Base-by-base conservation (phyloP, 805 yeast genomes). In the Barnettozyma vustinii region DNA sequence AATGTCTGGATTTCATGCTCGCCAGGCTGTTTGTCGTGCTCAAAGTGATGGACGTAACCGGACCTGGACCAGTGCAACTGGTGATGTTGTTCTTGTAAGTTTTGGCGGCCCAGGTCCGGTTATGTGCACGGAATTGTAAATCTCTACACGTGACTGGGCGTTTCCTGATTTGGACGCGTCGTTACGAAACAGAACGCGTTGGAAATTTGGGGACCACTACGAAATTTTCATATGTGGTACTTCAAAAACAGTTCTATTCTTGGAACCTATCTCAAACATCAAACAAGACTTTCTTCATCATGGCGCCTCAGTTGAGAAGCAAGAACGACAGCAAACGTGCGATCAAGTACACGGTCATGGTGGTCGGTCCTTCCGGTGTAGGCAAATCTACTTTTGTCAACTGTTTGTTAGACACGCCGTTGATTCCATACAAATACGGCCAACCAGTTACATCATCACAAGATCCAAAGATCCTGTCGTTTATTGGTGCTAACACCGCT, bases 371-470 rank as follows among this genome's bases (percentile, higher is more conserved):
- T 42, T 75, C 81, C 52, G 92, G 92, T 16, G 77, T 87, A 0
- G 95, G 95, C 10, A 86, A 85, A 61, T 79, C 91, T 19, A 81
- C 92, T 0, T 86, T 86, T 60, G 72, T 85, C 52, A 86, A 86
- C 60, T 75, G 86, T 40, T 62, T 86, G 45, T 64, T 86, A 52
- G 86, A 81, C 61, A 79, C 81, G 37, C 77, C 75, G 49, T 72
- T 85, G 36, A 63, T 85, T 52, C 76, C 81, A 16, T 87, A 83
- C 56, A 74, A 80, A 49, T 84, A 71, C 56, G 74, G 76, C 50
- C 71, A 69, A 18, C 52, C 61, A 10, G 68, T 67, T 15, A 46
- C 63, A 1, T 41, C 64, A 3, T 46, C 60, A 2, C 58, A 59
- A 9, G 63, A 63, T 43, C 69, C 65, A 1, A 45, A 51, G 7